These are phyloP conservation scores for Crithidia thermophila DNA, from an alignment of 208 protist genomes.

Conservation along the genomic window DNA sequence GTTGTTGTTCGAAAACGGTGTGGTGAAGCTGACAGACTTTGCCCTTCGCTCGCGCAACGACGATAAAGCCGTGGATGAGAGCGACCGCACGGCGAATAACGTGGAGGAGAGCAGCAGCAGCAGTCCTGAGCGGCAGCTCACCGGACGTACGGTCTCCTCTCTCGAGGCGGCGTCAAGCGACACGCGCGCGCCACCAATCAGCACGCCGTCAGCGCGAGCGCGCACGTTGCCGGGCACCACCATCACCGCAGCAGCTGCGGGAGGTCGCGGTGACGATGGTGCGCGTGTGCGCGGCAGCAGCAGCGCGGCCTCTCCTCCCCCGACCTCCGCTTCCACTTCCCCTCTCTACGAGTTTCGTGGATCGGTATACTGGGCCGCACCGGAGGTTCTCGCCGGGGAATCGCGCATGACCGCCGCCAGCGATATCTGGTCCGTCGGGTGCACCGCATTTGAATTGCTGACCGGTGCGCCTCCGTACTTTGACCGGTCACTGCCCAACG, in stretches of 20 bases:
- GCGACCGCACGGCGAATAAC: background rate
- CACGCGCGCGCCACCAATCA: background rate
- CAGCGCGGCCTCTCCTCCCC: too few species aligned
- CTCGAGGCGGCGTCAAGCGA: background rate
- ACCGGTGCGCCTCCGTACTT: conserved; percentile 78
- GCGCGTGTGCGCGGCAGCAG: too few species aligned
- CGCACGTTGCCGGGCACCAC: background rate
- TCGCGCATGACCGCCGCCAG: conserved; percentile 37
- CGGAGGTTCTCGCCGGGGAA: conserved; percentile 62
- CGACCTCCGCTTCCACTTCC: background rate
- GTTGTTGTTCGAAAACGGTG: conserved; percentile 55
- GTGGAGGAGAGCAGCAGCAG: background rate
- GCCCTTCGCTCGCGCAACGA: conserved; percentile 50
- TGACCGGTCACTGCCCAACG: conserved; percentile 59
- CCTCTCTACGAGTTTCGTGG: conserved; percentile 48
- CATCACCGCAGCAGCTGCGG: background rate
- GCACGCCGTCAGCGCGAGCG: background rate
- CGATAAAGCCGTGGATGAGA: background rate
- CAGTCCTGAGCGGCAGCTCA: background rate
- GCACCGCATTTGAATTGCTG: conserved; percentile 74
- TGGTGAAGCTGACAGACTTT: conserved; percentile 91
- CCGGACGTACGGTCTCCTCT: background rate
- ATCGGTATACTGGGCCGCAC: conserved; percentile 89
- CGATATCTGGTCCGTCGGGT: conserved; percentile 87
- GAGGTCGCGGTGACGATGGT: too few species aligned